A percentile compares a stretch with the other conserved stretches of the same genome.
phyloP scores from a whole-genome alignment of 495 filamentous ascomycete genomes.

The Talaromyces nanjingensis region DNA sequence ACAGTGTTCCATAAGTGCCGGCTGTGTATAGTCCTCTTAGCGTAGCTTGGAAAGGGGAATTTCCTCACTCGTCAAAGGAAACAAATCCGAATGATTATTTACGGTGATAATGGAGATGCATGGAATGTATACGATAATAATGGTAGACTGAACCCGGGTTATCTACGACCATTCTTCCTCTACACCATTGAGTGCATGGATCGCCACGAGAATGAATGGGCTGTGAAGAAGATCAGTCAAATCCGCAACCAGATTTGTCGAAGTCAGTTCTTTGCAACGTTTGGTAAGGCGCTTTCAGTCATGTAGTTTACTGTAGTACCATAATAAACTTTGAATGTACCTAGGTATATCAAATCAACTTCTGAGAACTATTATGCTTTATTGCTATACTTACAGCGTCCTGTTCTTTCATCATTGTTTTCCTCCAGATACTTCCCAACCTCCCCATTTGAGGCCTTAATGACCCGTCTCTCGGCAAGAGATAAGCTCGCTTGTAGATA shows the following conservation, averaged over 20 bases:
- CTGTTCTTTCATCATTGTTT: not conserved
- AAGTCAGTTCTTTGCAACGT: not conserved
- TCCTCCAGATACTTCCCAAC: not conserved
- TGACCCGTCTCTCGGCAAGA: not conserved
- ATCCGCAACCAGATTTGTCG: not conserved
- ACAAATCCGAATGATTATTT: not conserved
- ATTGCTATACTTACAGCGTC: not conserved
- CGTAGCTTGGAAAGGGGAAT: no score
- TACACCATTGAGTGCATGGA: not conserved
- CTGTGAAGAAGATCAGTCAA: not conserved
- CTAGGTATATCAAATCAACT: no score
- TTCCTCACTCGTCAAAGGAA: no score
- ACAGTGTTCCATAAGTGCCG: no score
- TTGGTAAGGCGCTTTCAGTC: not conserved
- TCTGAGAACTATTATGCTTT: not conserved
- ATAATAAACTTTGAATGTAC: no score
- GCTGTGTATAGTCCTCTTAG: no score
- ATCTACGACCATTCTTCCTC: not conserved
- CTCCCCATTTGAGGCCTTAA: not conserved
- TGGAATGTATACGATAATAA: not conserved
- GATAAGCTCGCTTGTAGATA: constrained; percentile 1
- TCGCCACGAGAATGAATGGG: not conserved
- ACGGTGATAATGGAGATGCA: not conserved
- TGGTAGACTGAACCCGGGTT: not conserved
- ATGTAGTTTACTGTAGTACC: not conserved